Evolutionary conservation across 1,139 yeast species (phyloP).

Genomic region (Blastobotrys elegans): DNA sequence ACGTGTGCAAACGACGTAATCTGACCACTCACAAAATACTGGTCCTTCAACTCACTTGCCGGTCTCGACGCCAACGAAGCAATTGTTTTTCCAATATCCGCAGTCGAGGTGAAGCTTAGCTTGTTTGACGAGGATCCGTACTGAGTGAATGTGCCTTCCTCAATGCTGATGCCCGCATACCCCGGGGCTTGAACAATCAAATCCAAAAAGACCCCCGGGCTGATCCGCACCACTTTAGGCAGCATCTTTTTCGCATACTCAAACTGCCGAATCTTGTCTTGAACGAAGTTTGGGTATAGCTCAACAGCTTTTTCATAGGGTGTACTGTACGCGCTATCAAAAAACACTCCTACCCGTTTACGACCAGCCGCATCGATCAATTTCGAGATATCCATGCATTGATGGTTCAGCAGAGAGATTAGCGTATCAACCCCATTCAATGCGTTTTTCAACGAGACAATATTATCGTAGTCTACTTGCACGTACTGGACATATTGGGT

Average conservation of each 20-base stretch:
- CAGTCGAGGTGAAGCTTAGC: not conserved
- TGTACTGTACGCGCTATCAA: conserved; percentile 60
- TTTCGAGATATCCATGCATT: no score
- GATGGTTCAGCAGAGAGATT: conserved; percentile 39
- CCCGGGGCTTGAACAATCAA: not conserved
- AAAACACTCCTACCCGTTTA: conserved; percentile 47
- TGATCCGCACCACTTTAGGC: not conserved
- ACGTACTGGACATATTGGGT: conserved; percentile 29
- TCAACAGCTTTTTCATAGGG: conserved; percentile 30
- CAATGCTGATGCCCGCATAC: not conserved
- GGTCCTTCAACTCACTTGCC: not conserved
- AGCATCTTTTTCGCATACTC: not conserved
- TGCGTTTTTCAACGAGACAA: conserved; percentile 29
- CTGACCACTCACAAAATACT: not conserved
- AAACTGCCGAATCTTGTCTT: not conserved
- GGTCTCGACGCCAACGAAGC: conserved; percentile 4
- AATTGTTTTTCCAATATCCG: conserved; percentile 4
- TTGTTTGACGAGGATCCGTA: not conserved
- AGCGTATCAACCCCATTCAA: conserved; percentile 49
- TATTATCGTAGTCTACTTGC: conserved; percentile 13
- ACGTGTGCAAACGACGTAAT: not conserved
- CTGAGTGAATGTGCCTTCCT: not conserved
- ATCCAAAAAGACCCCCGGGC: conserved; percentile 1
- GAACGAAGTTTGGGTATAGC: conserved; percentile 4
- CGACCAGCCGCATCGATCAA: conserved; percentile 37